Evolutionary conservation across 257 asterid genomes (phyloP).

Genomic region (Solanum peruvianum): DNA sequence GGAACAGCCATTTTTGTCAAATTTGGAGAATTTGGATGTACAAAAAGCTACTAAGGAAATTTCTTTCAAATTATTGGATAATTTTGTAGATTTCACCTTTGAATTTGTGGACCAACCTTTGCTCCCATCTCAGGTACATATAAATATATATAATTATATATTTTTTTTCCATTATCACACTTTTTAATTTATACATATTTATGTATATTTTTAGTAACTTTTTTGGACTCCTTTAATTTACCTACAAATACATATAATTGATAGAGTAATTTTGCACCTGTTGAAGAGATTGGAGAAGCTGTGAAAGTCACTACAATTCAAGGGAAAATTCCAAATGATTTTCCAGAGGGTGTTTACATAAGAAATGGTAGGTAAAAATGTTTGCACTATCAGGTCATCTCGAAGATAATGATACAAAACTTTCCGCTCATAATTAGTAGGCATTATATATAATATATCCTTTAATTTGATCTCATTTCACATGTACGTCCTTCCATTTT

Average conservation of each 20-base stretch:
- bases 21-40: background rate
- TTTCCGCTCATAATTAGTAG: background rate
- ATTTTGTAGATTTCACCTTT: background rate
- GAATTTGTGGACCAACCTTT: background rate
- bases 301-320: slow-evolving; percentile 6
- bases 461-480: too few relatives aligned
- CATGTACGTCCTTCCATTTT: background rate
- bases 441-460: background rate
- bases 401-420: background rate
- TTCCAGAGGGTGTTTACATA: slow-evolving; percentile 49
- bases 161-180: background rate
- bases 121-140: background rate
- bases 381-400: background rate
- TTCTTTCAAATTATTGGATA: background rate
- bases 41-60: background rate
- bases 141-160: background rate
- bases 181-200: background rate
- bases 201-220: background rate
- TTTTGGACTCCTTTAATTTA: background rate
- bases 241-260: background rate
- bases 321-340: slow-evolving; percentile 43
- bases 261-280: slow-evolving; percentile 60
- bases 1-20: background rate
- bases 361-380: slow-evolving; percentile 30
- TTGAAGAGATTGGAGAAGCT: slow-evolving; percentile 41